Base-by-base conservation (phyloP, 345 rosid genomes). In the Populus simonii region DNA sequence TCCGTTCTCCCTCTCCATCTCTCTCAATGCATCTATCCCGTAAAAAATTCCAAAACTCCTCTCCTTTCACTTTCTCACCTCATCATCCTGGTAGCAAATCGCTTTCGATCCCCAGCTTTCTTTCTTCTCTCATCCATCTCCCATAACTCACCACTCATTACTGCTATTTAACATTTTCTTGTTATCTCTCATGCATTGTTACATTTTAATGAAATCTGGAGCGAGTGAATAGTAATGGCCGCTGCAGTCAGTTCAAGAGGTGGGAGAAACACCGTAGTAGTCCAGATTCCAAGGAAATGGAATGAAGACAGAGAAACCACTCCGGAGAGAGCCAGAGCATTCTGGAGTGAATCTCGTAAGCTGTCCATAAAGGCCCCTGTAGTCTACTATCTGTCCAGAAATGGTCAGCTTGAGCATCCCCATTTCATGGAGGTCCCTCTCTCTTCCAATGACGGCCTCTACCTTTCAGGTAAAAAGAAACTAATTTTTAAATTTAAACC, bases 371-470 rank as follows among this genome's bases (percentile, higher is more conserved):
- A 83, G 85, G 96, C 91, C 66, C 84, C 96, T 66, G 99, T 95
- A 39, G 91, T 95, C 25, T 95, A 95, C 78, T 95, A 93, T 73
- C 88, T 95, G 67, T 90, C 86, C 77, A 88, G 96, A 39, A 92
- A 90, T 79, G 99, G 99, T 71, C 96, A 91, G 77, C 97, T 95
- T 33, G 97, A 95, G 76, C 99, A 95, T 78, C 99, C 99, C 23
- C 99, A 93, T 90, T 93, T 93, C 89, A 92, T 93, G 86, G 97
- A 95, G 80, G 98, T 93, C 73, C 84, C 96, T 57, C 91, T 95
- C 68, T 86, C 92, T 62, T 90, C 97, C 31, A 71, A 79, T 39
- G 88, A 81, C 53, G 89, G 96, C 70, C 99, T 93, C 82, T 89
- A 82, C 73, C 98, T 95, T 83, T 83, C 76, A 86, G 99, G 98